These are phyloP conservation scores for Capsicum pubescens DNA, from an alignment of 257 asterid genomes.

Conservation along the genomic window DNA sequence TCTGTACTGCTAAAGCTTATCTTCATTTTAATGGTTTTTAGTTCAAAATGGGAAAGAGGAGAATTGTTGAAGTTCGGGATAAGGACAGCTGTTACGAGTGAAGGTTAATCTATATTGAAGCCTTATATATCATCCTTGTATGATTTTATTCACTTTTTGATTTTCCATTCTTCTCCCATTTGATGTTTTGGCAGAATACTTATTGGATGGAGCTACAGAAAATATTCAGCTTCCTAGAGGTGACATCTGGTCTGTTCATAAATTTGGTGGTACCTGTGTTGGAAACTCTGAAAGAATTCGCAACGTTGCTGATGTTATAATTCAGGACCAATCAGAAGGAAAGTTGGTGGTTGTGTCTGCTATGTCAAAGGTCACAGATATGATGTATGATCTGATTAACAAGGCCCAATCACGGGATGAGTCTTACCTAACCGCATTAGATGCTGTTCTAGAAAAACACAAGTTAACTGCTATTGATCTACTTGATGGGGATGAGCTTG, in stretches of 20 bases:
- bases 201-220: constrained; percentile 60
- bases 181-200: constrained; percentile 43
- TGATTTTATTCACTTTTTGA: neutral
- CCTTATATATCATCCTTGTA: constrained; percentile 20
- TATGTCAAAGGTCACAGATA: constrained; percentile 96
- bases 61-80: constrained; percentile 40
- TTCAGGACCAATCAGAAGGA: constrained; percentile 72
- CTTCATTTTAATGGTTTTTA: constrained; percentile 28
- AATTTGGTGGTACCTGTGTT: constrained; percentile 97
- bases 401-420: constrained; percentile 85
- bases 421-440: constrained; percentile 65
- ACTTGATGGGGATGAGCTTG: constrained; percentile 80
- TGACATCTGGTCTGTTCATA: constrained; percentile 90
- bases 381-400: constrained; percentile 90
- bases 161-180: constrained; percentile 11
- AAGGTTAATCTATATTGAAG: constrained; percentile 47
- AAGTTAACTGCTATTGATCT: constrained; percentile 76
- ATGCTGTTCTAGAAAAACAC: constrained; percentile 85
- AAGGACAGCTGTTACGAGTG: constrained; percentile 64
- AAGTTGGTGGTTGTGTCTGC: constrained; percentile 95
- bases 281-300: constrained; percentile 86
- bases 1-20: neutral
- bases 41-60: constrained; percentile 47
- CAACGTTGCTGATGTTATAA: constrained; percentile 81
- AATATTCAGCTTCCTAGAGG: constrained; percentile 71